These are phyloP conservation scores for Cercospora sp. DNA, from an alignment of 2,329 filamentous ascomycete genomes.

Conservation along the genomic window DNA sequence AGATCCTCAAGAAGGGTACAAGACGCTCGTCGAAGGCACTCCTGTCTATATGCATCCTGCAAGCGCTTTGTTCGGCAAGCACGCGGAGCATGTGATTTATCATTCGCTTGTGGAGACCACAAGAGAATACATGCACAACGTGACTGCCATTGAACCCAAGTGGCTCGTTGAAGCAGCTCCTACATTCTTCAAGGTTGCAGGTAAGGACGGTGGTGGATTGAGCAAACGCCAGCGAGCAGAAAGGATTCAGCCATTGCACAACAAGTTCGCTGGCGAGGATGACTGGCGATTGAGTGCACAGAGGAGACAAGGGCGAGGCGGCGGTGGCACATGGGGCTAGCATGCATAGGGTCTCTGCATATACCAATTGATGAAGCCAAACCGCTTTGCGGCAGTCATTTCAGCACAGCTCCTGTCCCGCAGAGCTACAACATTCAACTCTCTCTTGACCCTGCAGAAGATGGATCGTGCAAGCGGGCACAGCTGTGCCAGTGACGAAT, in stretches of 20 bases:
- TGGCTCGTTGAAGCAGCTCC: constrained; percentile 94
- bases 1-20: constrained; percentile 94
- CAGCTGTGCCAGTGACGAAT: background rate
- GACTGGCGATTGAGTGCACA: constrained; percentile 94
- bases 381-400: background rate
- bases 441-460: background rate
- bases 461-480: background rate
- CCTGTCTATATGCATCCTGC: constrained; percentile 93
- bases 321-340: constrained; percentile 91
- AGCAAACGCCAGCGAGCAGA: constrained; percentile 93
- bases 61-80: constrained; percentile 90
- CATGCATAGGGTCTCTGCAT: background rate
- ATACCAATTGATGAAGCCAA: background rate
- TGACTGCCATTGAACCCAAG: constrained; percentile 90
- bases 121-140: constrained; percentile 97
- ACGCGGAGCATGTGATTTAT: constrained; percentile 94
- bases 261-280: constrained; percentile 86
- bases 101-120: constrained; percentile 87
- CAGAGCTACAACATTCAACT: background rate
- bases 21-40: constrained; percentile 92
- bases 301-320: constrained; percentile 77
- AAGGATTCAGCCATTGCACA: constrained; percentile 91
- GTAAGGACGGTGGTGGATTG: constrained; percentile 67
- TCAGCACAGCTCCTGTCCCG: background rate
- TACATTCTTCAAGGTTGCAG: constrained; percentile 96